A percentile compares a stretch with the other conserved stretches of the same genome.
Conservation (phyloP, 306 rosid genomes). For the Senna siamea region DNA sequence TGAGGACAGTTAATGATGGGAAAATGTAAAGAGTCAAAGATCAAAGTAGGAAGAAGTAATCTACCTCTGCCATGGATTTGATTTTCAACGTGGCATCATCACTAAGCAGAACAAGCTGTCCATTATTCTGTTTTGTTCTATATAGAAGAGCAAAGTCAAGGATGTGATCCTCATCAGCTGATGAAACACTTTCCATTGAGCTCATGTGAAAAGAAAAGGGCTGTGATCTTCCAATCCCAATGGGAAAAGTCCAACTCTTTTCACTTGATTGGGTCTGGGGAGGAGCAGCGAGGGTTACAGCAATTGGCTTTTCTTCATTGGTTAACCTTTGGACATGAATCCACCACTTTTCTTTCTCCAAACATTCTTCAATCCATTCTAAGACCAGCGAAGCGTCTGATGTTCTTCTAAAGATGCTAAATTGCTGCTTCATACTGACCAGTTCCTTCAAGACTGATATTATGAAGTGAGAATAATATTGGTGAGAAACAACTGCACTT, state of each 20-base stretch:
- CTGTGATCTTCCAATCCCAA: constrained; percentile 35
- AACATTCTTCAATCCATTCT: constrained; percentile 79
- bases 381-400: constrained; percentile 65
- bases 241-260: constrained; percentile 36
- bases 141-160: constrained; percentile 63
- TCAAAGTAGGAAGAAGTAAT: not conserved
- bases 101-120: constrained; percentile 70
- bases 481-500: constrained; percentile 15
- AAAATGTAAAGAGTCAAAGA: not conserved
- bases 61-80: constrained; percentile 88
- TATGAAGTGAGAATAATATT: constrained; percentile 7
- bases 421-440: constrained; percentile 49
- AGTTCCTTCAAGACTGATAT: constrained; percentile 67
- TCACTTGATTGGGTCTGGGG: too few species aligned
- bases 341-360: constrained; percentile 68
- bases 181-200: constrained; percentile 55
- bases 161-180: constrained; percentile 73
- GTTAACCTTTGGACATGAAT: constrained; percentile 65
- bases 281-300: too few species aligned
- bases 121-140: constrained; percentile 45
- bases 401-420: constrained; percentile 57
- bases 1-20: not conserved
- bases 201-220: too few species aligned
- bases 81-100: constrained; percentile 61
- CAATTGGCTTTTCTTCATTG: constrained; percentile 54